phyloP scores from a whole-genome alignment of 140 eudicot genomes.

The Flaveria floridana region DNA sequence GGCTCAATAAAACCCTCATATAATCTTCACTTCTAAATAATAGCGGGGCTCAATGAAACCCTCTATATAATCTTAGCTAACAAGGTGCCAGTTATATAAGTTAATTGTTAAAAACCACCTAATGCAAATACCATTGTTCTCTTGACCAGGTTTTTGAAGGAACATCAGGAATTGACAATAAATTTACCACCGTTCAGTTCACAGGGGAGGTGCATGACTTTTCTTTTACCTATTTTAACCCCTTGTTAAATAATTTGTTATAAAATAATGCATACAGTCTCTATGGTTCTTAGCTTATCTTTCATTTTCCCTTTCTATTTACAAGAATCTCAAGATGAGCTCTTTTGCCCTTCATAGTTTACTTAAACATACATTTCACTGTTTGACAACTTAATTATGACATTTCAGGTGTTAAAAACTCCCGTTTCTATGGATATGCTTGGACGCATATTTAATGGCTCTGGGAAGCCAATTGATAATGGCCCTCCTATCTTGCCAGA shows the following conservation, averaged over 20 bases:
- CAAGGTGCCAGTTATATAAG: background rate
- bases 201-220: slow-evolving; percentile 73
- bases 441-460: slow-evolving; percentile 92
- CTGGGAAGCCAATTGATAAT: slow-evolving; percentile 90
- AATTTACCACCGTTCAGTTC: slow-evolving; percentile 89
- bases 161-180: slow-evolving; percentile 92
- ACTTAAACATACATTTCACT: background rate
- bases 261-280: background rate
- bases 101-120: background rate
- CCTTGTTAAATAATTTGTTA: background rate
- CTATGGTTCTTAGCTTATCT: background rate
- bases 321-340: background rate
- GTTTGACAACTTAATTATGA: background rate
- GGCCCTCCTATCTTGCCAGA: slow-evolving; percentile 94
- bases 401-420: slow-evolving; percentile 72
- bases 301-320: too few relatives aligned
- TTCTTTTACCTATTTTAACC: background rate
- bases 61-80: background rate
- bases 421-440: slow-evolving; percentile 95
- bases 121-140: slow-evolving; percentile 20
- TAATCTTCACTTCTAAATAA: too few relatives aligned
- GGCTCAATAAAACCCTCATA: too few relatives aligned
- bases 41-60: background rate
- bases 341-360: background rate
- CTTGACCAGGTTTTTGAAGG: slow-evolving; percentile 84